These are phyloP conservation scores for Sporobolomyces phaffii DNA, from an alignment of 768 basidiomycete genomes.

Conservation along the genomic window DNA sequence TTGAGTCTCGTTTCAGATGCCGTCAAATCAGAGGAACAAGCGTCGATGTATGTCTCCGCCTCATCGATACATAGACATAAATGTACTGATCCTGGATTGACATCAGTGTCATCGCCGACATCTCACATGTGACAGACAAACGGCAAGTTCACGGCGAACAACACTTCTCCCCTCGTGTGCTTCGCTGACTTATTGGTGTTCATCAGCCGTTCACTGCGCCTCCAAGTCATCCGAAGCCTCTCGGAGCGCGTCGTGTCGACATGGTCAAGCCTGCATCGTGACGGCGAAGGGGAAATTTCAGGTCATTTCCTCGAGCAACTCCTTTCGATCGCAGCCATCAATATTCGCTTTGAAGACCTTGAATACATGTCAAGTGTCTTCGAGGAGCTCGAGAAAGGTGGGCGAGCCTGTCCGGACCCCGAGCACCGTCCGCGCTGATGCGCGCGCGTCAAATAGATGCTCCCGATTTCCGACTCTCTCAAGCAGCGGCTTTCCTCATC, in stretches of 20 bases:
- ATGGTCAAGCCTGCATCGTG: neutral
- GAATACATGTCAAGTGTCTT: neutral
- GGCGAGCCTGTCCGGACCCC: neutral
- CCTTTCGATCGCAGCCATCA: neutral
- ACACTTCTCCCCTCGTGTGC: too few relatives aligned
- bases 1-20: too few relatives aligned
- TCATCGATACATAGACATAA: too few relatives aligned
- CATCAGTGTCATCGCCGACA: too few relatives aligned
- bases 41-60: too few relatives aligned
- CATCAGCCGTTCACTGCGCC: neutral
- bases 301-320: constrained; percentile 4
- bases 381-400: neutral
- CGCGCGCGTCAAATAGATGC: neutral
- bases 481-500: neutral
- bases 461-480: neutral
- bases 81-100: too few relatives aligned
- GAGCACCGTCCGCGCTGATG: neutral
- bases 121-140: too few relatives aligned
- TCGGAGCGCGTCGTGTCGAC: neutral
- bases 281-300: neutral
- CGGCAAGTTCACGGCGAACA: too few relatives aligned
- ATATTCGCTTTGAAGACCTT: neutral
- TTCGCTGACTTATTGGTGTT: neutral
- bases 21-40: too few relatives aligned
- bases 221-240: neutral